These are phyloP conservation scores for Myxozyma lipomycoides DNA, from an alignment of 805 yeast species.

Conservation along the genomic window DNA sequence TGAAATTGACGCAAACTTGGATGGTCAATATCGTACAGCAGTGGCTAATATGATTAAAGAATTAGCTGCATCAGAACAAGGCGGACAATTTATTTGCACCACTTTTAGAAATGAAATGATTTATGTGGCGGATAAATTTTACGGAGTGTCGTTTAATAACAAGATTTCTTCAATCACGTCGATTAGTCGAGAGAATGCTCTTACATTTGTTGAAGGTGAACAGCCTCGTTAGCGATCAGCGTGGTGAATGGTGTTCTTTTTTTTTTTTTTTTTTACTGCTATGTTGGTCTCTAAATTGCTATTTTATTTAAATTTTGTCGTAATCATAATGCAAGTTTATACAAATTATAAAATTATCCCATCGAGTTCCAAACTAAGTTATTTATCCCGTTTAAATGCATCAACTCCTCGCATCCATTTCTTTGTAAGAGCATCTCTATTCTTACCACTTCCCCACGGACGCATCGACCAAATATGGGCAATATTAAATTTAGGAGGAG, in stretches of 20 bases:
- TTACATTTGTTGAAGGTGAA: constrained; percentile 63
- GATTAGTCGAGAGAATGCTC: constrained; percentile 67
- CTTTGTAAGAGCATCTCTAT: constrained; percentile 52
- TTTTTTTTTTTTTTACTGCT: not conserved
- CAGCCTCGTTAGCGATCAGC: constrained; percentile 18
- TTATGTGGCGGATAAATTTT: constrained; percentile 78
- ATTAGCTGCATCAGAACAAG: constrained; percentile 44
- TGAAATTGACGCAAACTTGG: constrained; percentile 94
- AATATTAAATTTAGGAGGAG: constrained; percentile 43
- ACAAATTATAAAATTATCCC: not conserved
- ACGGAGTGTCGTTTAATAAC: constrained; percentile 79
- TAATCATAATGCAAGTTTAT: too few species aligned
- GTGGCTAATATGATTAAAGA: constrained; percentile 73
- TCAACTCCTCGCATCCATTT: constrained; percentile 50
- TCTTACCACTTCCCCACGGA: constrained; percentile 51
- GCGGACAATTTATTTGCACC: constrained; percentile 92
- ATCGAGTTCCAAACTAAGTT: not conserved
- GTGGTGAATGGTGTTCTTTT: not conserved
- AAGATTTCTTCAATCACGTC: constrained; percentile 75
- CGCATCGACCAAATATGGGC: constrained; percentile 70
- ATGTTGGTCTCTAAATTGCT: too few species aligned
- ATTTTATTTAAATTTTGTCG: too few species aligned
- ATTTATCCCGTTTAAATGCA: not conserved
- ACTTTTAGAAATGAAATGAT: constrained; percentile 94
- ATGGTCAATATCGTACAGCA: constrained; percentile 82